Evolutionary conservation across 2,329 filamentous ascomycete genomes (phyloP).

Genomic region (Monilinia laxa): DNA sequence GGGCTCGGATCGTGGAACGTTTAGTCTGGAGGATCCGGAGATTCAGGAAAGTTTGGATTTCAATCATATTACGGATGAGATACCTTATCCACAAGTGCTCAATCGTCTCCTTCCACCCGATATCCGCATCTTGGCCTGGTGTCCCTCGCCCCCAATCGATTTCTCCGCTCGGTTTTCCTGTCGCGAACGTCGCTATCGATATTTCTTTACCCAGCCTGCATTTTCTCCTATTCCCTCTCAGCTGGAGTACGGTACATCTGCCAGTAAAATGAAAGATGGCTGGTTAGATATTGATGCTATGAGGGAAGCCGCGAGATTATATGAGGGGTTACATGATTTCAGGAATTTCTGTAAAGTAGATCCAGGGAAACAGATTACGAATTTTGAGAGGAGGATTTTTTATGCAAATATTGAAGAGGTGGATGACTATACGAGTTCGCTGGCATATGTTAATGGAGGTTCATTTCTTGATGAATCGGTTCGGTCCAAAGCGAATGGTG

Average conservation of each 20-base stretch:
- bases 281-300: slow-evolving; percentile 89
- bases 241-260: slow-evolving; percentile 44
- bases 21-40: slow-evolving; percentile 28
- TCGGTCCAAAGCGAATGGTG: slow-evolving; percentile 4
- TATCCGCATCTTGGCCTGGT: slow-evolving; percentile 92
- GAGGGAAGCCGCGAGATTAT: slow-evolving; percentile 75
- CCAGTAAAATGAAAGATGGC: slow-evolving; percentile 55
- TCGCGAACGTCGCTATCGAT: slow-evolving; percentile 85
- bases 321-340: slow-evolving; percentile 87
- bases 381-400: slow-evolving; percentile 77
- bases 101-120: slow-evolving; percentile 87
- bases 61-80: slow-evolving; percentile 74
- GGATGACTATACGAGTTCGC: slow-evolving; percentile 50
- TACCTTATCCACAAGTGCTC: slow-evolving; percentile 78
- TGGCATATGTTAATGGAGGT: slow-evolving; percentile 52
- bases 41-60: slow-evolving; percentile 47
- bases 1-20: neutral
- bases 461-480: slow-evolving; percentile 21
- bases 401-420: slow-evolving; percentile 76
- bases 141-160: slow-evolving; percentile 70
- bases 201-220: slow-evolving; percentile 96
- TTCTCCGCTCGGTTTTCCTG: slow-evolving; percentile 95
- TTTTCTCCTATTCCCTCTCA: slow-evolving; percentile 66
- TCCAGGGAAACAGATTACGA: slow-evolving; percentile 81
- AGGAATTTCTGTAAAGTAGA: slow-evolving; percentile 97